Conservation (phyloP, 140 eudicot genomes). For the Anethum foeniculum region DNA sequence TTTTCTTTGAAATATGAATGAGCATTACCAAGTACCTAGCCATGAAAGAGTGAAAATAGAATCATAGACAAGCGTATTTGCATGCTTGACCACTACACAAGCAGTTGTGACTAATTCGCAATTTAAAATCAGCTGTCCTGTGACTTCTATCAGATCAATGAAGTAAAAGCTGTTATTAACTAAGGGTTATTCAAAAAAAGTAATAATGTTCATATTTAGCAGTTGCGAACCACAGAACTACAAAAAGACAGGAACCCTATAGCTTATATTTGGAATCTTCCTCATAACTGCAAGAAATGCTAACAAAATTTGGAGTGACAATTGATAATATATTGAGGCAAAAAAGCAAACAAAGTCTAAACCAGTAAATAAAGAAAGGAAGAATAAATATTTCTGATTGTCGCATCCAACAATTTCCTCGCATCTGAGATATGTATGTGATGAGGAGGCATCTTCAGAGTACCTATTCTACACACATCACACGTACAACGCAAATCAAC, state of each 20-base stretch:
- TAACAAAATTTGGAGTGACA: background rate
- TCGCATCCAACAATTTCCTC: background rate
- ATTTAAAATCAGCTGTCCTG: slow-evolving; percentile 59
- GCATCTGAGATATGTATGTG: background rate
- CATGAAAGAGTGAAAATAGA: slow-evolving; percentile 53
- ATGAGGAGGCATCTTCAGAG: background rate
- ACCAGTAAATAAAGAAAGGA: too few relatives aligned
- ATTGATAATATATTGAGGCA: background rate
- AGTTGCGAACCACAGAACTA: background rate
- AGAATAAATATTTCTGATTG: too few relatives aligned
- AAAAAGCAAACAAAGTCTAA: too few relatives aligned
- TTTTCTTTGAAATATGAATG: background rate
- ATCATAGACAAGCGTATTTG: slow-evolving; percentile 55
- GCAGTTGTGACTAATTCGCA: slow-evolving; percentile 62
- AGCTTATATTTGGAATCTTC: background rate
- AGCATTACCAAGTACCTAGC: slow-evolving; percentile 39
- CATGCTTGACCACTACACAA: slow-evolving; percentile 84
- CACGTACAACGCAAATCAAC: background rate
- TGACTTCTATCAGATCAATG: slow-evolving; percentile 45
- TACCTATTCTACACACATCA: background rate
- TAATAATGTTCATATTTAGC: background rate
- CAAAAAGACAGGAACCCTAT: background rate
- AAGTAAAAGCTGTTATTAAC: background rate
- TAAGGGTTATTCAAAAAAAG: background rate
- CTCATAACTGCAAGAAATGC: background rate